phyloP scores from a whole-genome alignment of 768 basidiomycete genomes.

The Hydnomerulius pinastri region DNA sequence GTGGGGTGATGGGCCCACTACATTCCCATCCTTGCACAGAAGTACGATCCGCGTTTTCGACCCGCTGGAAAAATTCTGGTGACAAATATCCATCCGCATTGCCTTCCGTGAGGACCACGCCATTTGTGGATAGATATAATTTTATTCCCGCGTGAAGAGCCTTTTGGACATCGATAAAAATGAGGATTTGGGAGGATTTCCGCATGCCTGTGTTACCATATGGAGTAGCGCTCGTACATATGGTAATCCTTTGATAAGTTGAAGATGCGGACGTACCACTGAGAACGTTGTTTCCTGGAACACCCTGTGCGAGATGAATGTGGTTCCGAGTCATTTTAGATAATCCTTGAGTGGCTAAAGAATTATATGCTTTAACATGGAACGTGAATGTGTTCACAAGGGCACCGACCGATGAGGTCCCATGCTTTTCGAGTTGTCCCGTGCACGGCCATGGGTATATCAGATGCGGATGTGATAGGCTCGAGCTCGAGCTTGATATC shows the following conservation, averaged over 20 bases:
- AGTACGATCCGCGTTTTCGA: slow-evolving; percentile 46
- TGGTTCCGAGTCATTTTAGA: slow-evolving; percentile 89
- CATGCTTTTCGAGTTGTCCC: slow-evolving; percentile 75
- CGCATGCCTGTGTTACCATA: slow-evolving; percentile 68
- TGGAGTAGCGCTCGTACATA: not conserved
- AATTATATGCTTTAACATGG: not conserved
- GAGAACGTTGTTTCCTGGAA: slow-evolving; percentile 63
- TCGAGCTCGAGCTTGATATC: slow-evolving; percentile 67
- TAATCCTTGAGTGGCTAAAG: slow-evolving; percentile 65
- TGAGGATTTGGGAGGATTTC: slow-evolving; percentile 70
- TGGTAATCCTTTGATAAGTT: not conserved
- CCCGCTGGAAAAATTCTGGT: slow-evolving; percentile 67
- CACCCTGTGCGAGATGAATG: slow-evolving; percentile 87
- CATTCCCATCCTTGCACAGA: slow-evolving; percentile 26
- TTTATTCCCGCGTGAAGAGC: slow-evolving; percentile 68
- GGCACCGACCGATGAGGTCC: slow-evolving; percentile 61
- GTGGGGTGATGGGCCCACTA: not conserved
- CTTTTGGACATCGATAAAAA: slow-evolving; percentile 76
- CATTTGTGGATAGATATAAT: slow-evolving; percentile 83
- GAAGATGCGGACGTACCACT: slow-evolving; percentile 59
- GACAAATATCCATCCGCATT: slow-evolving; percentile 60
- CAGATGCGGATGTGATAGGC: slow-evolving; percentile 53
- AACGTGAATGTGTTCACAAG: not conserved
- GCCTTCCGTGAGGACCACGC: slow-evolving; percentile 86
- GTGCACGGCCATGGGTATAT: slow-evolving; percentile 83